phyloP scores from a whole-genome alignment of 306 rosid species.

The Cucumis cinereus region DNA sequence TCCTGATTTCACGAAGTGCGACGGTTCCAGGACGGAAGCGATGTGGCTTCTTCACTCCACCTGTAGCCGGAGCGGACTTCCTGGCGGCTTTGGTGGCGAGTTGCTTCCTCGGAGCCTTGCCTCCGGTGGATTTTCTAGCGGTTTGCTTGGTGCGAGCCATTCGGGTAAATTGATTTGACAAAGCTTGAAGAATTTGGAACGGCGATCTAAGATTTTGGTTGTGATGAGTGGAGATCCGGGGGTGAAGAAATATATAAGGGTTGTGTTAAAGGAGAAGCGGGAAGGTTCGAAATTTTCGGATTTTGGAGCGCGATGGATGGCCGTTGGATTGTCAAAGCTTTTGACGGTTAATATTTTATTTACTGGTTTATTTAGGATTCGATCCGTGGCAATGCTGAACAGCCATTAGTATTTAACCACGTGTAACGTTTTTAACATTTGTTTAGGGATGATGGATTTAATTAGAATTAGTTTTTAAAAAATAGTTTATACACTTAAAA shows the following conservation, averaged over 20 bases:
- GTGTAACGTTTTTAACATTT: background rate
- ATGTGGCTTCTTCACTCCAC: constrained; percentile 11
- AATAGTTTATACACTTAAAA: too few relatives aligned
- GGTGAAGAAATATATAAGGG: background rate
- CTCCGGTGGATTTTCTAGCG: constrained; percentile 14
- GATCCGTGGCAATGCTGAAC: background rate
- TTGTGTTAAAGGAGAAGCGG: background rate
- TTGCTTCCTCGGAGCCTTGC: constrained; percentile 11
- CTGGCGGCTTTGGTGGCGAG: constrained; percentile 11
- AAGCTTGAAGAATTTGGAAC: background rate
- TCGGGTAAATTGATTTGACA: background rate
- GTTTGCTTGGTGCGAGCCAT: constrained; percentile 17
- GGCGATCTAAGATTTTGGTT: background rate
- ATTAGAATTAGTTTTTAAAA: background rate
- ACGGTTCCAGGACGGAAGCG: constrained; percentile 13
- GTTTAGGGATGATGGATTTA: background rate
- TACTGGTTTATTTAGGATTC: background rate
- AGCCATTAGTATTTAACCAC: background rate
- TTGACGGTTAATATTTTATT: background rate
- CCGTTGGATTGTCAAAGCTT: background rate
- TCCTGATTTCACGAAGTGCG: constrained; percentile 9
- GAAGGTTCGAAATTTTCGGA: background rate
- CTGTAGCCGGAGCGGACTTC: constrained; percentile 11
- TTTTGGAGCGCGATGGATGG: background rate
- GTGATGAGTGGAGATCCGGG: background rate